Conservation (phyloP, 805 yeast genomes). For the Nakazawaea laoshanensis region DNA sequence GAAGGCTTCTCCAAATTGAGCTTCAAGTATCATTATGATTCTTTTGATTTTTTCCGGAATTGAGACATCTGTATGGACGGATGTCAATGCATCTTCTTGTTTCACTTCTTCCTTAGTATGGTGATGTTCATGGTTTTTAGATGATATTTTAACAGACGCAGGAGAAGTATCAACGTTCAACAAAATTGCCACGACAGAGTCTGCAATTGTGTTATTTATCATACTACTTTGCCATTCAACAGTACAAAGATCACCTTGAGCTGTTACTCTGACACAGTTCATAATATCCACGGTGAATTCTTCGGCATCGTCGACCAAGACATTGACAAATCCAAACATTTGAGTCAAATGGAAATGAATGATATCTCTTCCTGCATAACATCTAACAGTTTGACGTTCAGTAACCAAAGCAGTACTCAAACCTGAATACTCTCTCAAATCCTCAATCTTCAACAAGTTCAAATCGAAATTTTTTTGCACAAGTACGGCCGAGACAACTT, state of each 20-base stretch:
- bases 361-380: conserved; percentile 74
- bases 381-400: conserved; percentile 71
- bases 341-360: conserved; percentile 86
- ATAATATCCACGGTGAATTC: conserved; percentile 48
- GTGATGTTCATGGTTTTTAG: conserved; percentile 45
- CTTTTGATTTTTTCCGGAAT: conserved; percentile 36
- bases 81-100: not conserved
- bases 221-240: conserved; percentile 90
- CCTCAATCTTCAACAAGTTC: conserved; percentile 74
- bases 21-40: conserved; percentile 54
- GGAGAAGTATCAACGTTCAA: conserved; percentile 92
- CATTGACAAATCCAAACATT: conserved; percentile 84
- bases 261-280: conserved; percentile 49
- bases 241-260: conserved; percentile 41
- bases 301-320: conserved; percentile 45
- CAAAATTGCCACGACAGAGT: conserved; percentile 82
- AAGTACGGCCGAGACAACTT: conserved; percentile 66
- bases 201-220: conserved; percentile 90
- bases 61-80: conserved; percentile 20
- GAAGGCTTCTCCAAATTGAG: conserved; percentile 85
- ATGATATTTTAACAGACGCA: conserved; percentile 83
- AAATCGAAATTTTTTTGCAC: conserved; percentile 89
- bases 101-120: conserved; percentile 6
- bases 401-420: conserved; percentile 77
- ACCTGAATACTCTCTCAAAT: conserved; percentile 82